phyloP scores from a whole-genome alignment of 108 stramenopile species.

The Cyclotella kingstonii region DNA sequence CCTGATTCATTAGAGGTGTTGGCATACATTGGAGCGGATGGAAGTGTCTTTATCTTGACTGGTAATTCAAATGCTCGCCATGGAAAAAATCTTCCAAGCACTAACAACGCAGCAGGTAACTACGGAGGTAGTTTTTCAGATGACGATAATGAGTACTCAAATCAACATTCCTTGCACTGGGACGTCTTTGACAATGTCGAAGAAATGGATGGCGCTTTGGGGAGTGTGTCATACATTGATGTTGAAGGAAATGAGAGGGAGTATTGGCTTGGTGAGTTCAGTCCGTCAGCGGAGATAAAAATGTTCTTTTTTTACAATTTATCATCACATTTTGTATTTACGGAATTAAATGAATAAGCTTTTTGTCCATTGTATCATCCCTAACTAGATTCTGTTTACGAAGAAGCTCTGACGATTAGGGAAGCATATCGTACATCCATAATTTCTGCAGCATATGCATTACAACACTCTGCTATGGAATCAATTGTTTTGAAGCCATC shows the following conservation, averaged over 20 bases:
- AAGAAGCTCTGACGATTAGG: slow-evolving; percentile 67
- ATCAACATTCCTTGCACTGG: slow-evolving; percentile 30
- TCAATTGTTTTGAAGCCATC: neutral
- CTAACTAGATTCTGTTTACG: slow-evolving; percentile 62
- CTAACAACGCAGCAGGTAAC: too few relatives aligned
- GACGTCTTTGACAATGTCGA: slow-evolving; percentile 56
- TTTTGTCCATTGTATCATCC: neutral
- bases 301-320: neutral
- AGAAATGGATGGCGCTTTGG: slow-evolving; percentile 56
- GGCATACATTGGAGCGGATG: slow-evolving; percentile 55
- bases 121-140: slow-evolving; percentile 12
- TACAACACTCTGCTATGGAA: slow-evolving; percentile 25
- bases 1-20: slow-evolving; percentile 58
- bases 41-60: slow-evolving; percentile 44
- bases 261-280: slow-evolving; percentile 56
- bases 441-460: slow-evolving; percentile 55
- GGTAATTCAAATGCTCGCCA: slow-evolving; percentile 44
- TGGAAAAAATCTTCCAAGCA: slow-evolving; percentile 9
- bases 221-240: slow-evolving; percentile 73
- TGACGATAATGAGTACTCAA: neutral
- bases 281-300: neutral
- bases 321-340: neutral
- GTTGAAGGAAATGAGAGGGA: slow-evolving; percentile 67
- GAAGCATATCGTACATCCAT: slow-evolving; percentile 72
- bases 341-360: neutral